Base-by-base conservation (phyloP, 805 yeast genomes). In the Jamesozyma gamospora region DNA sequence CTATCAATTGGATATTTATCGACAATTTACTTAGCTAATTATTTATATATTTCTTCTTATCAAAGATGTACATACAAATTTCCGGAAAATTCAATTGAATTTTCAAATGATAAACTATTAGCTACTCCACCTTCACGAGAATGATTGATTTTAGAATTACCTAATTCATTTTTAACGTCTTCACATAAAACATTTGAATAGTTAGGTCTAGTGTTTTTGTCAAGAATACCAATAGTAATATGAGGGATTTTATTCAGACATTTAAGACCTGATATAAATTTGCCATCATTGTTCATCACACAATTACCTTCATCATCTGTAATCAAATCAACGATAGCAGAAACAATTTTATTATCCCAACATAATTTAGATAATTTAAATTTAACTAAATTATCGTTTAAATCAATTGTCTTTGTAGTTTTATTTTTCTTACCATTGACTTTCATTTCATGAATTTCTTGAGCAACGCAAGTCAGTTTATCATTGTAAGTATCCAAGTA, bases 141-240 rank as follows among this genome's bases (percentile, higher is more conserved):
- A 10, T 5, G 4, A 27, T 25, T 25, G 10, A 25, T 25, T 7
- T 27, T 27, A 12, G 29, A 5, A 5, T 27, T n/a, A 10, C 28
- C 13, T 12, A 25, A 18, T 13, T 19, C 42, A 21, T 41, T 37
- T n/a, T 36, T 28, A 15, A 40, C 43, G 9, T 33, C 32, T 28
- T 53, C 46, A 14, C 67, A 63, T 21, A 69, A 41, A 4, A 41
- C 46, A 44, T 79, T 77, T 1, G 88, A 72, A 46, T 74, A 72
- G 18, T 64, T 55, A 0, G 92, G 77, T 37, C 58, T 64, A 3
- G 71, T 64, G 0, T 60, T 59, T 0, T 64, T 63, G 1, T 64
- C 49, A 2, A 63, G 52, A 0, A 84, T 73, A 0, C 88, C 95
- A 12, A 85, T 52, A 0, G 96, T 88, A 32, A 87, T 72, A 55